Conservation (phyloP, 176 grass and related monocot genomes). For the Oropetium thomaeum region DNA sequence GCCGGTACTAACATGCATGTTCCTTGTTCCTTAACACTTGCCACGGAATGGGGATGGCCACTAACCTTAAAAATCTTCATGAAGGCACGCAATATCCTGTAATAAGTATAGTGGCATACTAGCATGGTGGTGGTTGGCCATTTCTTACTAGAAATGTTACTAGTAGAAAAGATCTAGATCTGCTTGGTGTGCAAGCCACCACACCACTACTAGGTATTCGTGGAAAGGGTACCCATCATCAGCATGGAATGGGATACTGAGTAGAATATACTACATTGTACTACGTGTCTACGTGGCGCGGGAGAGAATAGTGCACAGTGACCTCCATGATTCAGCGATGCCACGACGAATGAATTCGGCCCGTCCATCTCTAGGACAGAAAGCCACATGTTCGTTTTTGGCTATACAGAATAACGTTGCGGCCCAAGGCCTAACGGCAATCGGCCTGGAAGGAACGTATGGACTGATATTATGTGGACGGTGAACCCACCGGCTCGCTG, state of each 20-base stretch:
- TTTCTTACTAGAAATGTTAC: no score
- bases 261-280: neutral
- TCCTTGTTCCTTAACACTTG: neutral
- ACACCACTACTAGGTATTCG: neutral
- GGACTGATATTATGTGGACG: no score
- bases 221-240: neutral
- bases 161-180: neutral
- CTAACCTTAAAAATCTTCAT: neutral
- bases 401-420: neutral
- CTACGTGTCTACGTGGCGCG: no score
- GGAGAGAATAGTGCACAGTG: no score
- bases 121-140: neutral
- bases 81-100: neutral
- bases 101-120: neutral
- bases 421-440: neutral
- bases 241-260: neutral
- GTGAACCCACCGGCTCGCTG: no score
- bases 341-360: no score
- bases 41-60: neutral
- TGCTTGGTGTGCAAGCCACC: conserved; percentile 5
- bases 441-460: neutral
- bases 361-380: no score
- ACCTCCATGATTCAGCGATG: no score
- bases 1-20: neutral
- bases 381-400: no score